Evolutionary conservation across 208 protist genomes (phyloP).

Genomic region (Leishmania arabica): DNA sequence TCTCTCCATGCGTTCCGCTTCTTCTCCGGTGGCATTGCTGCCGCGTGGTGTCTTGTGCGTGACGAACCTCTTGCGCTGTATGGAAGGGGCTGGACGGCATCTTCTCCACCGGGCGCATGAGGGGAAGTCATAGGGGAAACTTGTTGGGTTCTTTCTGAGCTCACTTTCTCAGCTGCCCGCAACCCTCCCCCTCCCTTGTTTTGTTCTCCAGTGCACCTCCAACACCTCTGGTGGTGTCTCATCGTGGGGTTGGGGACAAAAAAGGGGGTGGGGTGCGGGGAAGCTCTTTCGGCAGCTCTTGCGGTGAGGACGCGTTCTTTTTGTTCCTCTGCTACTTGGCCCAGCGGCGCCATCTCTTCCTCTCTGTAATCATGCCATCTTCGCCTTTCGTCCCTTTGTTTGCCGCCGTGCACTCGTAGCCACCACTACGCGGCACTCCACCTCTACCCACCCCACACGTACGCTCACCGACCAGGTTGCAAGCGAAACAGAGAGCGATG

Average conservation of each 20-base stretch:
- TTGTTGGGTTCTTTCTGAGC: neutral
- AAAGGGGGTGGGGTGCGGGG: too few relatives aligned
- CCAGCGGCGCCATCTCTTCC: neutral
- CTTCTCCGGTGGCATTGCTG: neutral
- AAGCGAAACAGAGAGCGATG: neutral
- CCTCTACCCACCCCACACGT: neutral
- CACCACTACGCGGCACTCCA: neutral
- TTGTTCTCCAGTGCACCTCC: constrained; percentile 14
- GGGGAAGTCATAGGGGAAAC: neutral
- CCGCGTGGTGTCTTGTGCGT: neutral
- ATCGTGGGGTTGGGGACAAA: too few relatives aligned
- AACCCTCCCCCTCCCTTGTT: neutral
- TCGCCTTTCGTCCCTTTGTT: neutral
- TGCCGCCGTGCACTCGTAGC: neutral
- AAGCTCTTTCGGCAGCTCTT: neutral
- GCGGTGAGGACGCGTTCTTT: neutral
- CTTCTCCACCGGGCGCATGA: neutral
- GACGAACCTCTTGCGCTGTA: neutral
- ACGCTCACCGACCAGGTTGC: neutral
- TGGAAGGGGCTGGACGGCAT: neutral
- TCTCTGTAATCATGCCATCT: neutral
- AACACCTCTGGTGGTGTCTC: neutral
- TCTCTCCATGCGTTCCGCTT: neutral
- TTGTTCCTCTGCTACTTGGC: constrained; percentile 8
- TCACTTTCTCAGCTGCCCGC: neutral